These are phyloP conservation scores for Mucor piriformis DNA, from an alignment of 371 early-diverging fungal species.

Conservation along the genomic window DNA sequence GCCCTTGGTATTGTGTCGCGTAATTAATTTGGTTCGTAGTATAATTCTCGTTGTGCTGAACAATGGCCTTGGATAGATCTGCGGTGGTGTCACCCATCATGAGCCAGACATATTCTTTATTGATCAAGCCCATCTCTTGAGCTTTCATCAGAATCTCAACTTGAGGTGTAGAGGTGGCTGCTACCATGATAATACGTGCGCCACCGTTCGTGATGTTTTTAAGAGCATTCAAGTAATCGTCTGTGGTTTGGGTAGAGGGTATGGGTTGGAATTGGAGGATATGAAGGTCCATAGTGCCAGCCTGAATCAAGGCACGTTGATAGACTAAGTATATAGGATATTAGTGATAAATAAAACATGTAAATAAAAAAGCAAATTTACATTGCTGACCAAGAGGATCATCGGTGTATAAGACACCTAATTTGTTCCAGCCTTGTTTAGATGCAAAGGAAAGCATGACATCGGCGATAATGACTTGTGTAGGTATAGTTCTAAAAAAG, in stretches of 20 bases:
- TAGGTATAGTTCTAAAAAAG: slow-evolving; percentile 60
- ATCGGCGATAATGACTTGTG: slow-evolving; percentile 49
- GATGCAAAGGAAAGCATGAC: slow-evolving; percentile 48
- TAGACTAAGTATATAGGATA: slow-evolving; percentile 25
- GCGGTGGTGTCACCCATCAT: slow-evolving; percentile 47
- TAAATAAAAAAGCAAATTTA: slow-evolving; percentile 2
- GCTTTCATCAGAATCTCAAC: slow-evolving; percentile 40
- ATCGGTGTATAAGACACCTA: slow-evolving; percentile 50
- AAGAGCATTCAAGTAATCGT: slow-evolving; percentile 26
- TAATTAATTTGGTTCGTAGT: slow-evolving; percentile 25
- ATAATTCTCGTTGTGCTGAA: slow-evolving; percentile 28
- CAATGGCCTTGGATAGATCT: slow-evolving; percentile 27
- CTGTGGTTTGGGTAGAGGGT: slow-evolving; percentile 15
- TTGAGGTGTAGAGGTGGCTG: slow-evolving; percentile 34
- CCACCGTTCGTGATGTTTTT: slow-evolving; percentile 38
- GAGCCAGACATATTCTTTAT: slow-evolving; percentile 58
- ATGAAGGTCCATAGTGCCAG: slow-evolving; percentile 35
- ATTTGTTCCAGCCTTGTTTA: slow-evolving; percentile 49
- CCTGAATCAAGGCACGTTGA: slow-evolving; percentile 45
- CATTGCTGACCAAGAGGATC: slow-evolving; percentile 56
- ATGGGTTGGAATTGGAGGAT: slow-evolving; percentile 41
- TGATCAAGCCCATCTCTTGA: slow-evolving; percentile 32
- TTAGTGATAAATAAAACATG: background rate
- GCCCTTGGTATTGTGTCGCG: slow-evolving; percentile 44
- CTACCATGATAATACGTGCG: slow-evolving; percentile 49